These are phyloP conservation scores for Fusarium goolgardi DNA, from an alignment of 2,329 filamentous ascomycete genomes.

Conservation along the genomic window DNA sequence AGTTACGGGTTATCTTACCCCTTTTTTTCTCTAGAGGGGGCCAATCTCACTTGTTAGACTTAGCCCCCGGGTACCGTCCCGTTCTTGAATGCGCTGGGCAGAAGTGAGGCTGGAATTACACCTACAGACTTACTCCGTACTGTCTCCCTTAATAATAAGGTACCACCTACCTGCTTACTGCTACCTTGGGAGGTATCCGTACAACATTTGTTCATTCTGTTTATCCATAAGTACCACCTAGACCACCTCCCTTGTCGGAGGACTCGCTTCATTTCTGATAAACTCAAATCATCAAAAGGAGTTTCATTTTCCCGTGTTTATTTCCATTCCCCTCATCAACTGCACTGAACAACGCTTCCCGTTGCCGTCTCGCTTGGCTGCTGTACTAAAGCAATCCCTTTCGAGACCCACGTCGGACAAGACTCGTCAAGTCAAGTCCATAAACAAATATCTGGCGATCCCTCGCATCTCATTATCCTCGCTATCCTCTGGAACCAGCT, in stretches of 20 bases:
- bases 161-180: not conserved
- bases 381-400: constrained; percentile 15
- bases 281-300: constrained; percentile 16
- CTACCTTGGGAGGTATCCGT: not conserved
- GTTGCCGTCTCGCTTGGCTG: constrained; percentile 19
- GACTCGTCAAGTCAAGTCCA: constrained; percentile 20
- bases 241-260: not conserved
- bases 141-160: constrained; percentile 27
- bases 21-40: too few species aligned
- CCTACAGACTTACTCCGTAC: not conserved
- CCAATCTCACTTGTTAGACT: too few species aligned
- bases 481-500: not conserved
- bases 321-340: not conserved
- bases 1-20: too few species aligned
- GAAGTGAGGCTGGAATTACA: constrained; percentile 2
- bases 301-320: constrained; percentile 34
- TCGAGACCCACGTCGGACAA: constrained; percentile 26
- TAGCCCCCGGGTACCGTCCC: not conserved
- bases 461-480: not conserved
- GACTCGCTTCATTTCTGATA: constrained; percentile 6
- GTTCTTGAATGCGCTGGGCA: not conserved
- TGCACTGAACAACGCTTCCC: constrained; percentile 19
- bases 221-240: not conserved
- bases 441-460: constrained; percentile 12
- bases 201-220: not conserved